Base-by-base conservation (phyloP, 1,139 yeast species). In the Pneumocystis oryctolagi region DNA sequence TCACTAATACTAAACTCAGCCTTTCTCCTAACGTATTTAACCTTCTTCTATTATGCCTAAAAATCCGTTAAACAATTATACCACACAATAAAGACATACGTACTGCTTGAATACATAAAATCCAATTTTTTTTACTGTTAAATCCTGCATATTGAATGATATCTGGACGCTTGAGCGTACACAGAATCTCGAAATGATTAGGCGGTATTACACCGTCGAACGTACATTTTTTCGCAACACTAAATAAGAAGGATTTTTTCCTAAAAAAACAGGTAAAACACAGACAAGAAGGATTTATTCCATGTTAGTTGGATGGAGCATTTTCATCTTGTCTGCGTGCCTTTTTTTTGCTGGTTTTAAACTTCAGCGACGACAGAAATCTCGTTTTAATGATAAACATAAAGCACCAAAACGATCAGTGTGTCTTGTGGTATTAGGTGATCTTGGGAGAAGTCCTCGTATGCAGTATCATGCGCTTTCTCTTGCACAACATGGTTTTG, bases 371-470 rank as follows among this genome's bases (percentile, higher is more conserved):
- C 42, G 32, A 28, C 37, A 32, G 8, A 39, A 18, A 58, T 32
- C 18, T 25, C 32, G 42, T 1, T 34, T 67, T 20, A 64, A 68
- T 37, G 61, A 66, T 57, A 65, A 66, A 37, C 64, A 60, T 16
- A 61, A 65, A 14, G 65, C 71, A 16, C 75, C 80, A 67, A 80
- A 76, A 67, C 76, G 88, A 59, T 47, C 55, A 6, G 83, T 89
- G 3, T 79, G 87, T 8, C 83, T 92, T 34, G 80, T 88, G 65
- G 98, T 92, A 1, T 76, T 94, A 34, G 99, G 99, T 0, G 98
- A 92, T 71, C 73, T 94, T 63, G 97, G 96, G 16, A 95, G 90
- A 70, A 90, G 97, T 0, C 99, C 99, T 4, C 78, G 99, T 66
- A 92, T 92, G 88, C 81, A 86, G 69, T 87, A 92, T 73, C 99